Evolutionary conservation across 768 basidiomycete genomes (phyloP).

Genomic region (Phlegmacium glaucopus): DNA sequence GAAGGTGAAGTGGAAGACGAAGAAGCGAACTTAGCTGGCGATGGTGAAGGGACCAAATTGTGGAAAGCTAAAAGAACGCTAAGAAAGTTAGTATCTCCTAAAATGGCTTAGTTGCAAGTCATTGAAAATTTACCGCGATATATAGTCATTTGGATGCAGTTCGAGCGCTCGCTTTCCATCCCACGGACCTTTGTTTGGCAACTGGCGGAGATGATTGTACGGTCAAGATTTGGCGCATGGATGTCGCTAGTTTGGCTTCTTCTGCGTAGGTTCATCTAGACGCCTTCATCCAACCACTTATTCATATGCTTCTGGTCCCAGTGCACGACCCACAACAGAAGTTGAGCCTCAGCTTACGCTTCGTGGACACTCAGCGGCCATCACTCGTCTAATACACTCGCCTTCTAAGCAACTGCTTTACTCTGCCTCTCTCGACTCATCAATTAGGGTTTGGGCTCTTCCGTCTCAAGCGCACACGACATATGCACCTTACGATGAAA

Average conservation of each 20-base stretch:
- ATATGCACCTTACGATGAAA: slow-evolving; percentile 88
- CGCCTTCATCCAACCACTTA: slow-evolving; percentile 3
- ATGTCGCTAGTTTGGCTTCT: slow-evolving; percentile 69
- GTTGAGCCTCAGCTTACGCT: slow-evolving; percentile 91
- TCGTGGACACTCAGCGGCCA: slow-evolving; percentile 88
- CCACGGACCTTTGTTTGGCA: slow-evolving; percentile 80
- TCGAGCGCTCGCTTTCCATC: slow-evolving; percentile 87
- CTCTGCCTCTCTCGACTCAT: slow-evolving; percentile 91
- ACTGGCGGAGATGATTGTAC: slow-evolving; percentile 95
- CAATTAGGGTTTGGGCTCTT: slow-evolving; percentile 87
- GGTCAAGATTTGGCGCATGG: slow-evolving; percentile 94
- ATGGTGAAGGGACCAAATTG: slow-evolving; percentile 65
- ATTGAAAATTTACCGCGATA: slow-evolving; percentile 10
- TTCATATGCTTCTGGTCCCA: slow-evolving; percentile 26
- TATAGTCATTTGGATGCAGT: slow-evolving; percentile 92
- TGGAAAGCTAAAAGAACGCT: slow-evolving; percentile 89
- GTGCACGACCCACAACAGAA: slow-evolving; percentile 74
- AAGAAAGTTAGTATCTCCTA: slow-evolving; percentile 67
- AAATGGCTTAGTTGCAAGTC: slow-evolving; percentile 2
- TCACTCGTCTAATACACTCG: slow-evolving; percentile 82
- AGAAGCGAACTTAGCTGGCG: slow-evolving; percentile 59
- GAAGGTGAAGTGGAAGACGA: slow-evolving; percentile 66
- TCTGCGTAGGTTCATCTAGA: slow-evolving; percentile 57
- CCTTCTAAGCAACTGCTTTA: slow-evolving; percentile 76
- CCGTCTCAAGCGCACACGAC: slow-evolving; percentile 78